Evolutionary conservation across 805 yeast species (phyloP), one percentile per base, ranked within the genome.

Genomic region (Priceomyces melissophilus): DNA sequence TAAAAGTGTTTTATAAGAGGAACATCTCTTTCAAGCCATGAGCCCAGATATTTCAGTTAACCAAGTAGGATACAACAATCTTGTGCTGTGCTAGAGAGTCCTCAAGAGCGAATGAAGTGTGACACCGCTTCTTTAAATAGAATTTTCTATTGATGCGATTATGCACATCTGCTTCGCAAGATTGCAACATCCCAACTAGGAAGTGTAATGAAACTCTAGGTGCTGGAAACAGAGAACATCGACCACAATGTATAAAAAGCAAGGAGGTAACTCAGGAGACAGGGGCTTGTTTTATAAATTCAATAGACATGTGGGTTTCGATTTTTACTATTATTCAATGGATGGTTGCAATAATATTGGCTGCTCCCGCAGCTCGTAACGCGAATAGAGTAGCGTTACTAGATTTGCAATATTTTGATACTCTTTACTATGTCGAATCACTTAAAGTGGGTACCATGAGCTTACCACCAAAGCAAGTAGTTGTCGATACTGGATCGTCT

Each of bases 401-500:
- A 11, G 14, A 26, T 27, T 27, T 39, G n/a, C 13, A 30, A 14
- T 39, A 39, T 26, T 30, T 30, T 6, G 38, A 30, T 10, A 9
- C 35, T 11, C 38, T 50, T 37, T 50, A 45, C 28, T 40, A 27
- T 27, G 35, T 52, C 14, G 35, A 46, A 14, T 42, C 38, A 11
- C 11, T 50, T 4, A 20, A 32, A 11, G 17, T 52, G n/a, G 56
- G 56, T 3, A 44, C 48, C 2, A 49, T 51, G 3, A 36, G 36
- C 2, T 53, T 48, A 30, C 11, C 10, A 9, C 12, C 49, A 11
- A 13, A 31, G 3, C 12, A 30, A 8, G 52, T 50, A 5, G 36
- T 45, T 6, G 25, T 52, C 16, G 56, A 52, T 35, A 52, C 53
- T n/a, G 54, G 53, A n/a, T 50, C 54, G 10, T 42, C 52, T n/a